These are phyloP conservation scores for Arabidopsis lyrata DNA, from an alignment of 441 rosid genomes.

Conservation along the genomic window DNA sequence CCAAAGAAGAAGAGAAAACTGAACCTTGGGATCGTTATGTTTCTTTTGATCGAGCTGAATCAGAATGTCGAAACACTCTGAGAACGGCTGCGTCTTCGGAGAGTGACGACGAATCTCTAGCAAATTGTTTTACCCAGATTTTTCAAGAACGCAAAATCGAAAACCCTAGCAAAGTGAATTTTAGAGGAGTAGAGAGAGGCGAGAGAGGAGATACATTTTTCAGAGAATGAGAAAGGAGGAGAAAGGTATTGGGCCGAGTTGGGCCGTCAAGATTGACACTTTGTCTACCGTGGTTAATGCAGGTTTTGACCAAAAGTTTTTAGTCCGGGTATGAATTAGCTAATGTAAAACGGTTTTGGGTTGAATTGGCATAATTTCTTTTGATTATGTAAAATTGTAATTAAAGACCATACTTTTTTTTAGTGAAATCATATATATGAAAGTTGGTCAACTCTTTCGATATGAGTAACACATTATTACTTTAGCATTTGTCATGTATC, in stretches of 20 bases:
- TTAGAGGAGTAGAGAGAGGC: background rate
- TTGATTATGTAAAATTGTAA: too few species aligned
- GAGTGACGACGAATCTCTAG: constrained; percentile 47
- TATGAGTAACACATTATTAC: too few species aligned
- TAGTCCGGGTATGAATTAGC: too few species aligned
- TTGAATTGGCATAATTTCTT: too few species aligned
- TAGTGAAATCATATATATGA: too few species aligned
- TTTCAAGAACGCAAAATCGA: background rate
- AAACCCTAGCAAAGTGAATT: constrained; percentile 17
- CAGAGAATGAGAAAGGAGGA: background rate
- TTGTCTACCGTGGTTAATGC: background rate
- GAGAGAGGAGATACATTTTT: background rate
- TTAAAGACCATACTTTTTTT: too few species aligned
- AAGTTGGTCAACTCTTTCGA: too few species aligned
- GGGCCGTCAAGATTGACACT: background rate
- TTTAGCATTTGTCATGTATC: too few species aligned
- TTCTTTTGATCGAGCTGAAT: constrained; percentile 72
- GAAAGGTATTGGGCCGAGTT: background rate
- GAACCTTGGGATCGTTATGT: constrained; percentile 85
- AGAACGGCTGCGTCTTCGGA: constrained; percentile 65
- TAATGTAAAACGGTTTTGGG: too few species aligned
- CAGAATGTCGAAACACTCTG: constrained; percentile 73
- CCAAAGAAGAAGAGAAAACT: background rate
- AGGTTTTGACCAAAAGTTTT: too few species aligned
- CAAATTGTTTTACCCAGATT: background rate